Evolutionary conservation across 2,329 filamentous ascomycete genomes (phyloP).

Genomic region (Aspergillus luchuensis): DNA sequence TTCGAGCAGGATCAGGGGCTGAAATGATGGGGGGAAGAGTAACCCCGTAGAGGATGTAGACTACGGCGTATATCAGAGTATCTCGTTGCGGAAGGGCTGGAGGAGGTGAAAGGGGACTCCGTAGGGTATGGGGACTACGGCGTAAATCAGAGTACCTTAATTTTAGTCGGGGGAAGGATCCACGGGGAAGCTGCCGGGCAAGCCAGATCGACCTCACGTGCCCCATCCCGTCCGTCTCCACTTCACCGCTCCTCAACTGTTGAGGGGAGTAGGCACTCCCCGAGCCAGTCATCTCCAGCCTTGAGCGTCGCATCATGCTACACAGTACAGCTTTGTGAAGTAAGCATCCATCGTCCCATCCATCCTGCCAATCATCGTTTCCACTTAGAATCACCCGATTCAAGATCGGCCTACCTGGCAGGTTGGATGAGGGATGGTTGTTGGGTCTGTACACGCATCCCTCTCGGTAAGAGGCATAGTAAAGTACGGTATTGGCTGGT

Average conservation of each 20-base stretch:
- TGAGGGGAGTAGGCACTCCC: conserved; percentile 8
- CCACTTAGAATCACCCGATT: conserved; percentile 1
- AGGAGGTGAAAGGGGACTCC: neutral
- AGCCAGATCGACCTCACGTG: conserved; percentile 22
- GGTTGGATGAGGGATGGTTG: neutral
- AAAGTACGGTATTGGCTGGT: conserved; percentile 3
- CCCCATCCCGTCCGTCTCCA: conserved; percentile 8
- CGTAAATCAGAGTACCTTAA: conserved; percentile 13
- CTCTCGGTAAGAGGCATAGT: conserved; percentile 1
- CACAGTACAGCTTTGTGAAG: too few relatives aligned
- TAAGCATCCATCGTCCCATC: neutral
- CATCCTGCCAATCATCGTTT: conserved; percentile 3
- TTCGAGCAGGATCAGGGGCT: conserved; percentile 5
- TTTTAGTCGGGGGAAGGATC: conserved; percentile 9
- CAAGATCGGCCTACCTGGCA: neutral
- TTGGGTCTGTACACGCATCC: conserved; percentile 6
- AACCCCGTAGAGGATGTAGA: conserved; percentile 6
- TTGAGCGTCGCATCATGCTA: conserved; percentile 3
- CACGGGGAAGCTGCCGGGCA: conserved; percentile 10
- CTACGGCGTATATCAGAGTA: conserved; percentile 11
- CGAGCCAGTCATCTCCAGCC: neutral
- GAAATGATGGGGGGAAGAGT: neutral
- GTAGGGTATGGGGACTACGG: conserved; percentile 11
- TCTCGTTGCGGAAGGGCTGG: neutral
- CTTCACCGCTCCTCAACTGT: conserved; percentile 27